phyloP scores from a whole-genome alignment of 176 grass and related monocot genomes.

The Typha latifolia region DNA sequence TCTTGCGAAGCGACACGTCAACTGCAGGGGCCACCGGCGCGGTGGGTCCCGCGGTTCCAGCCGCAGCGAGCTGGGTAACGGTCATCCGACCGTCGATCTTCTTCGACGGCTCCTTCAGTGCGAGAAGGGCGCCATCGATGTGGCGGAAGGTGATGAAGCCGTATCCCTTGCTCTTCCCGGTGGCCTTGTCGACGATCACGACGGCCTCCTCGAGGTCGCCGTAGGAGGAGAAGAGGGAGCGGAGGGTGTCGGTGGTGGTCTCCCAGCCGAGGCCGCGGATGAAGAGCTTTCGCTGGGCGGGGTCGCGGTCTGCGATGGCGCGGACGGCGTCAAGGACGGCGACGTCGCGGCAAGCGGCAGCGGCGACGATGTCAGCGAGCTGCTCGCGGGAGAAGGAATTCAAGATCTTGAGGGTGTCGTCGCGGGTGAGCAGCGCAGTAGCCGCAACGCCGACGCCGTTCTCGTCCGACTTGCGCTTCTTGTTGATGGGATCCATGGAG shows the following conservation, averaged over 20 bases:
- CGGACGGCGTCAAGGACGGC: conserved; percentile 61
- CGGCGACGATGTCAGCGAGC: conserved; percentile 62
- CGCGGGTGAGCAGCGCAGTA: conserved; percentile 44
- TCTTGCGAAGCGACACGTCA: conserved; percentile 83
- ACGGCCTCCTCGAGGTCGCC: conserved; percentile 86
- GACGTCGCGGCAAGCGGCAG: conserved; percentile 42
- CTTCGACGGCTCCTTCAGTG: conserved; percentile 91
- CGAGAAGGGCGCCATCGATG: conserved; percentile 70
- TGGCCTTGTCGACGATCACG: conserved; percentile 76
- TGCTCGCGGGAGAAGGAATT: conserved; percentile 79
- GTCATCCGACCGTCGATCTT: conserved; percentile 94
- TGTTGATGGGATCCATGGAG: conserved; percentile 53
- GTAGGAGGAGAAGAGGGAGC: conserved; percentile 67
- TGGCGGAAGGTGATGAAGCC: conserved; percentile 97
- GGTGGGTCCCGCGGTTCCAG: conserved; percentile 38
- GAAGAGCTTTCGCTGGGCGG: conserved; percentile 88
- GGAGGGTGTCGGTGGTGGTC: conserved; percentile 75
- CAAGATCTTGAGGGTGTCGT: conserved; percentile 60
- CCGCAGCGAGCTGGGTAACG: conserved; percentile 80
- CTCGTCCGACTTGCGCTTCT: conserved; percentile 81
- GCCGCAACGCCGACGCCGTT: conserved; percentile 18
- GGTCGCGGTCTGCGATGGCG: conserved; percentile 58
- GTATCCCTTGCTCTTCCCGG: conserved; percentile 81
- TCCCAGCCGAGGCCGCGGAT: conserved; percentile 88
- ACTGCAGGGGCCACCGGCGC: conserved; percentile 15